Evolutionary conservation across 2,329 filamentous ascomycete genomes (phyloP), one percentile per base, ranked within the genome.

Genomic region (Elsinoe fawcettii): DNA sequence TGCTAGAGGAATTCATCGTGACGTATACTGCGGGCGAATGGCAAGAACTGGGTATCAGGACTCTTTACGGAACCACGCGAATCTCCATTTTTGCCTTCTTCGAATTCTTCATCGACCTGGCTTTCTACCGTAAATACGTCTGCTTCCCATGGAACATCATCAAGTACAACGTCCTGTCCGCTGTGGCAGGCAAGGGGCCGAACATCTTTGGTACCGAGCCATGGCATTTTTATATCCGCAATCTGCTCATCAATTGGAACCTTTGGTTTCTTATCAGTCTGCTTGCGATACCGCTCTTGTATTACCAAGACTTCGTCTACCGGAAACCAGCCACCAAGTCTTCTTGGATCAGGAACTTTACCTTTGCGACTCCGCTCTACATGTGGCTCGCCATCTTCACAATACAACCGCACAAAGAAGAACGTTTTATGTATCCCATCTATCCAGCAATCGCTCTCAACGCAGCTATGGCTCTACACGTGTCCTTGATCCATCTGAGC

Each of bases 371-470:
- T 0, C 93, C 93, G 0, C 95, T 97, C 71, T 99, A 97, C 69
- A 79, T 96, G 67, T 99, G 93, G 93, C 80, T 99, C 25, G 81
- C 74, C 2, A 93, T 97, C 61, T 97, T 99, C 74, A 92, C 88
- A 0, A 69, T 87, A 7, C 93, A 99, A 69, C 89, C 93, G 14
- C 93, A 99, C 74, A 99, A 99, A 67, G 93, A 99, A 70, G 93
- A 99, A 73, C 81, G 93, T 5, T 99, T 99, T 75, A 97, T 99
- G 91, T 99, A 96, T 66, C 93, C 93, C 0, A 88, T 84, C 1
- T 99, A 99, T 66, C 93, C 93, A 1, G 90, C 92, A 61, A 77
- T 99, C 36, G 87, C 88, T 0, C 77, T 99, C 34, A 96, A 96
- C 66, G 91, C 91, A 2, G 88, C 92, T 7, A 80, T 96, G 55